Evolutionary conservation across 2,329 filamentous ascomycete genomes (phyloP).

Genomic region (Fusarium goolgardi): DNA sequence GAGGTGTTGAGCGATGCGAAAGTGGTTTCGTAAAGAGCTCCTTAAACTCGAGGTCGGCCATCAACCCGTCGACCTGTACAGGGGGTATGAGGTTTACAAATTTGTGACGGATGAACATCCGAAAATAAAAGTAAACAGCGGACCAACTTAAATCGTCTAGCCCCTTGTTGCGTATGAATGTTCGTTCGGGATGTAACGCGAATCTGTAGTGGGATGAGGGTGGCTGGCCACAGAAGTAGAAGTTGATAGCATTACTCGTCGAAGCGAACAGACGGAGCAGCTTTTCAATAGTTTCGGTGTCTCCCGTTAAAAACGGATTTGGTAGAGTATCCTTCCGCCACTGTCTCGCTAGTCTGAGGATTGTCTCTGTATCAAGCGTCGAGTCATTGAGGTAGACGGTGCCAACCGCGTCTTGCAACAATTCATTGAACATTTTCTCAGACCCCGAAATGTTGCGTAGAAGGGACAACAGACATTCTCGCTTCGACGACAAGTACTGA

Average conservation of each 20-base stretch:
- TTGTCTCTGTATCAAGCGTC: neutral
- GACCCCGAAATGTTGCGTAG: neutral
- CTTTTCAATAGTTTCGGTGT: neutral
- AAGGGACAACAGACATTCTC: neutral
- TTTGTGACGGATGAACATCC: too few species aligned
- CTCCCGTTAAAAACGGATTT: neutral
- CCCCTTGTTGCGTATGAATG: too few species aligned
- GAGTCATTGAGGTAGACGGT: fast-evolving
- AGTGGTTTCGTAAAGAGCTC: too few species aligned
- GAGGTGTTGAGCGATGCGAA: too few species aligned
- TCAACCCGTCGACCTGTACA: too few species aligned
- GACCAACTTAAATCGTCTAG: too few species aligned
- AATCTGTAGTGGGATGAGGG: too few species aligned
- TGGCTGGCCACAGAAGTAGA: too few species aligned
- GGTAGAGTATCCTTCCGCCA: neutral
- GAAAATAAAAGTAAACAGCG: too few species aligned
- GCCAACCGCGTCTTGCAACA: neutral
- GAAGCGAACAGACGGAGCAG: neutral
- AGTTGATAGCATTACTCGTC: neutral
- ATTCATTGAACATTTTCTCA: fast-evolving
- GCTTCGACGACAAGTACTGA: neutral
- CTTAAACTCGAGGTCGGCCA: too few species aligned
- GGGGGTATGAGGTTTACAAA: too few species aligned
- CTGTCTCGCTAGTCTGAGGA: neutral
- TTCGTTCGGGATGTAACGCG: too few species aligned